Conservation (phyloP, 768 basidiomycete species). For the Mycena sanguinolenta region DNA sequence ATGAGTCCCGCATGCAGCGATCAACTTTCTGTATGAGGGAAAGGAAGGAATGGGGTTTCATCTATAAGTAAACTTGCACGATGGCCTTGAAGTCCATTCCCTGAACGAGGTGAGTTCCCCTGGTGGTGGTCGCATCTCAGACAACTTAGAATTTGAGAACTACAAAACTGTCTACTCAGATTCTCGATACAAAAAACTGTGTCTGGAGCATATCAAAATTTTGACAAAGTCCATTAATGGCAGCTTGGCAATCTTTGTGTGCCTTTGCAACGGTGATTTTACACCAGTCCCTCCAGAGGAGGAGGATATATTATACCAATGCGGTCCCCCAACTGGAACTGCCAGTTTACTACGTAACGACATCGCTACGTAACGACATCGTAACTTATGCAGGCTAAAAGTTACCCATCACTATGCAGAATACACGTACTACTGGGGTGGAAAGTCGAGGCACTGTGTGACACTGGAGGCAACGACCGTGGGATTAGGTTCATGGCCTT, state of each 20-base stretch:
- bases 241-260: background rate
- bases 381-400: no score
- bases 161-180: background rate
- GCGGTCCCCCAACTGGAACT: no score
- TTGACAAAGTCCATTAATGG: background rate
- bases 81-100: slow-evolving; percentile 33
- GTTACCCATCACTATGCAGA: no score
- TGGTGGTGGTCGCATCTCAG: background rate
- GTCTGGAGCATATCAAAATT: background rate
- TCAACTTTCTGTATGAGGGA: slow-evolving; percentile 32
- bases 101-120: background rate
- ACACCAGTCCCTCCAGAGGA: background rate
- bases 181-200: slow-evolving; percentile 1
- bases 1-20: slow-evolving; percentile 16
- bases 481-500: no score
- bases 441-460: no score
- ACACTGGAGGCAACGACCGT: no score
- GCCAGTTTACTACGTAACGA: no score
- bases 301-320: no score
- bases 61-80: slow-evolving; percentile 28
- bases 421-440: no score
- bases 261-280: background rate
- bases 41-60: slow-evolving; percentile 26
- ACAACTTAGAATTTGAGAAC: slow-evolving; percentile 7
- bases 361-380: no score